These are phyloP conservation scores for Ophiocordyceps camponoti-saundersi DNA, from an alignment of 2,329 filamentous ascomycete genomes.

Conservation along the genomic window DNA sequence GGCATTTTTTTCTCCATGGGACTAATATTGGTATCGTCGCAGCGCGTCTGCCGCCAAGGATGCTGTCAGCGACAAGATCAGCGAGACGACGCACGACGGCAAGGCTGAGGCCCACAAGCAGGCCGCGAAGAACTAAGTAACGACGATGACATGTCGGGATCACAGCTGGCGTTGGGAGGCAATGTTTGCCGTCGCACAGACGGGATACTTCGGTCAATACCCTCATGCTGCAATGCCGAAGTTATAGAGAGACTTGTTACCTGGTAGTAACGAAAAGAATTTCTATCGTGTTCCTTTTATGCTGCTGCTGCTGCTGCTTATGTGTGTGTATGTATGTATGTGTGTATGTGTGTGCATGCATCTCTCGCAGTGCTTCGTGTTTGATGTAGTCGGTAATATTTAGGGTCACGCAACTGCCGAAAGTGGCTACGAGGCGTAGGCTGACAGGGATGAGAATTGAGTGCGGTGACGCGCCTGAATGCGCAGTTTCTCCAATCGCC, in stretches of 20 bases:
- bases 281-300: background rate
- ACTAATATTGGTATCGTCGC: conserved; percentile 10
- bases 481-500: no score
- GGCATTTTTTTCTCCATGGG: background rate
- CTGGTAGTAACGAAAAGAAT: background rate
- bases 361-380: background rate
- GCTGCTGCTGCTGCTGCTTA: background rate
- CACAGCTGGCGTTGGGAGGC: background rate
- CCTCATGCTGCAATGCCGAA: background rate
- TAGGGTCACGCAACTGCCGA: no score
- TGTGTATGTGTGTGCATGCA: background rate
- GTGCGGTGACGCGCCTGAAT: no score
- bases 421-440: no score
- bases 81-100: conserved; percentile 21
- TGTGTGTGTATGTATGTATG: background rate
- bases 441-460: no score
- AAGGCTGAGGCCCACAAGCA: conserved; percentile 26
- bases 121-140: conserved; percentile 12
- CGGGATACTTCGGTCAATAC: background rate
- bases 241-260: background rate
- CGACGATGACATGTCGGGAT: background rate
- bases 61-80: conserved; percentile 29
- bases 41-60: conserved; percentile 30
- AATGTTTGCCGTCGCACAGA: background rate
- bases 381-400: no score